These are phyloP conservation scores for Calophaca sinica DNA, from an alignment of 306 rosid species.

Conservation along the genomic window DNA sequence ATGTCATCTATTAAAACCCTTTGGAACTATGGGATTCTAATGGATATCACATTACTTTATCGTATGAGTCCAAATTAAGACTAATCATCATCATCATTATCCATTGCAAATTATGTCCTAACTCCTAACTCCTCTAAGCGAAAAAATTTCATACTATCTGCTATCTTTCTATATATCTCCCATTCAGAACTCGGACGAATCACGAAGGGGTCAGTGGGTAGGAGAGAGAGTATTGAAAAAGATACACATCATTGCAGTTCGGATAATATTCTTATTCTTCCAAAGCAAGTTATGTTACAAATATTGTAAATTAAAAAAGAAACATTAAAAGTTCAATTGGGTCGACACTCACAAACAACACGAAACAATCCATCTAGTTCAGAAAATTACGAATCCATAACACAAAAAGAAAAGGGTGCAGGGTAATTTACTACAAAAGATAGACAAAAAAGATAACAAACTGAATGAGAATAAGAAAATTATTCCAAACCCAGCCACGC, in stretches of 20 bases:
- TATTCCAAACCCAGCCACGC: constrained; percentile 56
- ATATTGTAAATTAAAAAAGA: constrained; percentile 2
- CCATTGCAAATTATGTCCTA: neutral
- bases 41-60: too few relatives aligned
- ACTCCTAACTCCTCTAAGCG: neutral
- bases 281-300: constrained; percentile 26
- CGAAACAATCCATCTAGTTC: constrained; percentile 16
- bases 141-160: neutral
- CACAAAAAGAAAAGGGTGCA: neutral
- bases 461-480: constrained; percentile 54
- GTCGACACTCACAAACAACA: constrained; percentile 19
- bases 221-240: neutral
- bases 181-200: neutral
- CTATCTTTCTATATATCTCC: neutral
- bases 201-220: neutral
- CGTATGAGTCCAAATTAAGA: neutral
- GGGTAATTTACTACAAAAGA: constrained; percentile 42
- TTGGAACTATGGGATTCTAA: neutral
- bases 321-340: constrained; percentile 1
- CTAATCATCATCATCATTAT: neutral
- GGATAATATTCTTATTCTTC: constrained; percentile 38
- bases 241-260: neutral
- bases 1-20: neutral
- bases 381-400: constrained; percentile 22
- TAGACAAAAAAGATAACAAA: constrained; percentile 40